Evolutionary conservation across 257 asterid species (phyloP).

Genomic region (Schizonepeta tenuifolia): DNA sequence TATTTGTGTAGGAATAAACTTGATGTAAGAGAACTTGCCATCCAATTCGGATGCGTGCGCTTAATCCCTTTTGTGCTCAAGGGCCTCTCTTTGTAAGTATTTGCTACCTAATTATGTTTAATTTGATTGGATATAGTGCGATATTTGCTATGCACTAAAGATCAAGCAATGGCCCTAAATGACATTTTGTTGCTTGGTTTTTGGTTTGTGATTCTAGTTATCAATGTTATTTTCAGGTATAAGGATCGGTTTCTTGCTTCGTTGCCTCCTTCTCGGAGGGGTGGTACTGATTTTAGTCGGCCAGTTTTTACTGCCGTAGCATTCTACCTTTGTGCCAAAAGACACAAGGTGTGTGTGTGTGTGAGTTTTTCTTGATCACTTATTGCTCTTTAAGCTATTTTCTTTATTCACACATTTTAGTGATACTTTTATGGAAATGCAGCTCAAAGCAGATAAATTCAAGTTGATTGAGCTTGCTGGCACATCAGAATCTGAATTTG

Average conservation of each 20-base stretch:
- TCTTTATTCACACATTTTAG: background rate
- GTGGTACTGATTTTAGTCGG: conserved; percentile 79
- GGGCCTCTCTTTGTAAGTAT: conserved; percentile 73
- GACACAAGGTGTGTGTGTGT: conserved; percentile 77
- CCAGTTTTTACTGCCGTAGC: conserved; percentile 90
- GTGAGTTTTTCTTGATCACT: conserved; percentile 21
- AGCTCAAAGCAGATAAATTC: conserved; percentile 85
- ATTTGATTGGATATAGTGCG: background rate
- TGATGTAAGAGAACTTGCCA: conserved; percentile 86
- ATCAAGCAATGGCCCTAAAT: background rate
- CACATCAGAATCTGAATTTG: conserved; percentile 83
- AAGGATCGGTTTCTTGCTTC: conserved; percentile 84
- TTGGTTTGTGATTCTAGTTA: background rate
- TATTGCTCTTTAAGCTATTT: background rate
- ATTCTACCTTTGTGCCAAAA: conserved; percentile 79
- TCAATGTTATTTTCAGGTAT: conserved; percentile 50
- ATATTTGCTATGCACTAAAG: background rate
- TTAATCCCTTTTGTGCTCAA: conserved; percentile 79
- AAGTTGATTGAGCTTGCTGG: conserved; percentile 90
- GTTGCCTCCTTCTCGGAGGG: conserved; percentile 77
- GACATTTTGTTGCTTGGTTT: background rate
- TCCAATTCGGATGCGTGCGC: conserved; percentile 90
- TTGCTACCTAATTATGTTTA: background rate
- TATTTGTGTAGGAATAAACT: conserved; percentile 66
- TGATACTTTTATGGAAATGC: conserved; percentile 23